Base-by-base conservation (phyloP, 495 filamentous ascomycete genomes). In the Daldinia bambusicola region DNA sequence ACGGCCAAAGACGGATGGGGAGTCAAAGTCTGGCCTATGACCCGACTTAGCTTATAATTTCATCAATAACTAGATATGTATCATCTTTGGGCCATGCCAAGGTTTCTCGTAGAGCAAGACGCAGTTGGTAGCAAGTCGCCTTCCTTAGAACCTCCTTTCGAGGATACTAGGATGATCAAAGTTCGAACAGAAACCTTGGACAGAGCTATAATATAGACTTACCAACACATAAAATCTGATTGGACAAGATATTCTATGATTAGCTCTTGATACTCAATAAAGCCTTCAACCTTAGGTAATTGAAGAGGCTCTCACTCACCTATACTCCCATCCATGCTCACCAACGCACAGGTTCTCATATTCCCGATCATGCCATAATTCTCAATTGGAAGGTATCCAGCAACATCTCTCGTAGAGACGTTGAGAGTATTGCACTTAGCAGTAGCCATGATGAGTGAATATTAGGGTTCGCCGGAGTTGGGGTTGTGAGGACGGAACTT, bases 281-380 rank as follows among this genome's bases (percentile, higher is more conserved):
- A 26, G 37, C 0, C 16, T 50, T 38, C 12, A 45, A 66, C 51
- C 8, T 51, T 26, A 26, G 3, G 26, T n/a, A 8, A 31, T 10
- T 22, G 32, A 63, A 51, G 4, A 41, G n/a, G 16, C 32, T 6
- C 51, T 64, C 20, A 62, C 66, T 22, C 53, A 77, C 75, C 75
- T 70, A 92, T 74, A 69, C 88, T 89, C 13, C 90, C 90, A 66
- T 89, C 88, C 74, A 90, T 89, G 75, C 88, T 89, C 36, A 91
- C 85, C 31, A 93, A 80, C 22, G 90, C 90, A 79, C 88, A 90
- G n/a, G 90, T 92, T 71, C 88, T 84, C 90, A 92, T 91, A 74
- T 92, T 91, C 13, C 90, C 90, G 74, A 92, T 90, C 66, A 93
- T 80, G 34, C 90, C 90, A 83, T 93, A 93, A 74, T 92, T 84